These are phyloP conservation scores for Trichoderma hamatum DNA, from an alignment of 2,329 filamentous ascomycete species.

Conservation along the genomic window DNA sequence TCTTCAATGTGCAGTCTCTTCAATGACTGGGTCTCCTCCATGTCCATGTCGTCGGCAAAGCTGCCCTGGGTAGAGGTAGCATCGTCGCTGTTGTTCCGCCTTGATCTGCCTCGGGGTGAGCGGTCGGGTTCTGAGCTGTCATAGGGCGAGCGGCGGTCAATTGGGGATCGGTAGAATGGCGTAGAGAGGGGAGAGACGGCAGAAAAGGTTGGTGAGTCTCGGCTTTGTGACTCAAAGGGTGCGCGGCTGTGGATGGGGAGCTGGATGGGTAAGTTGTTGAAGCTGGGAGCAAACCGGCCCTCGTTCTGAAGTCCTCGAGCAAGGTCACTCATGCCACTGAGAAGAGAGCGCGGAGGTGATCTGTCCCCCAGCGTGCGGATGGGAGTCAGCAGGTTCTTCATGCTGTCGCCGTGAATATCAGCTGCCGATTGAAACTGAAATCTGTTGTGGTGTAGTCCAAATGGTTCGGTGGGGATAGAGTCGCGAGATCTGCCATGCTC, in stretches of 20 bases:
- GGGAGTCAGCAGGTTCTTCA: constrained; percentile 60
- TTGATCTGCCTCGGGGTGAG: constrained; percentile 50
- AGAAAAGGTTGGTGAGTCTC: constrained; percentile 53
- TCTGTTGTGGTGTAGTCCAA: constrained; percentile 55
- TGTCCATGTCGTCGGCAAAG: constrained; percentile 52
- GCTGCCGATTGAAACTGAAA: constrained; percentile 52
- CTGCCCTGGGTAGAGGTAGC: constrained; percentile 50
- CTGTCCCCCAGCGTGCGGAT: constrained; percentile 49
- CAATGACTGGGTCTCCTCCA: constrained; percentile 55
- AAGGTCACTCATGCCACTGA: constrained; percentile 47
- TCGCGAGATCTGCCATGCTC: constrained; percentile 45
- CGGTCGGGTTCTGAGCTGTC: constrained; percentile 52
- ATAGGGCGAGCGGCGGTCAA: constrained; percentile 49
- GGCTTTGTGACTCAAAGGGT: constrained; percentile 49
- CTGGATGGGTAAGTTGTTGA: constrained; percentile 50
- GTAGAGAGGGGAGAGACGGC: constrained; percentile 51
- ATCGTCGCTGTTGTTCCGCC: constrained; percentile 58
- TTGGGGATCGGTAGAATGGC: constrained; percentile 45
- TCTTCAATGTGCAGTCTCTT: constrained; percentile 57
- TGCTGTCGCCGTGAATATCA: constrained; percentile 52
- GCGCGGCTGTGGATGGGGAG: constrained; percentile 45
- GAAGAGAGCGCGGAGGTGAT: constrained; percentile 49
- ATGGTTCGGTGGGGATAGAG: constrained; percentile 44
- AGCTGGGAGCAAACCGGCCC: constrained; percentile 44
- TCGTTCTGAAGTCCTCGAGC: constrained; percentile 44